Percentiles rank a stretch among this genome's conserved stretches.
Evolutionary conservation across 2,329 filamentous ascomycete genomes (phyloP).

Genomic region (Cordyceps javanica): DNA sequence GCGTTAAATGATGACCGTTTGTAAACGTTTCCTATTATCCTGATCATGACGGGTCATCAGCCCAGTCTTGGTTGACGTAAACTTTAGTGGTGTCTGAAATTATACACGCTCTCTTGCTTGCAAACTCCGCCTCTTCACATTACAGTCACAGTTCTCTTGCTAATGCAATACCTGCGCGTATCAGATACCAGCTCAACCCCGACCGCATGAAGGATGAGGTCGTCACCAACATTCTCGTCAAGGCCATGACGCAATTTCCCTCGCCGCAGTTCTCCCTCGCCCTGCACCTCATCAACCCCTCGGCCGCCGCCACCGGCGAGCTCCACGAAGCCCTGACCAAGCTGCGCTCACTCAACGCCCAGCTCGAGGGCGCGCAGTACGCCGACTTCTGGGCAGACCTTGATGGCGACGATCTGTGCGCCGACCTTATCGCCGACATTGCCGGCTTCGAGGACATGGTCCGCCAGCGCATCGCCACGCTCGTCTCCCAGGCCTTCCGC

Average conservation of each 20-base stretch:
- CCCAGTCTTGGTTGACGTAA: conserved; percentile 57
- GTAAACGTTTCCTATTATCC: conserved; percentile 98
- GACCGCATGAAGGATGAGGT: conserved; percentile 95
- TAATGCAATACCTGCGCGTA: background rate
- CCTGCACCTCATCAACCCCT: conserved; percentile 86
- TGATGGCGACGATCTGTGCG: conserved; percentile 91
- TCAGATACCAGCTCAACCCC: conserved; percentile 98
- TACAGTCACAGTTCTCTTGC: background rate
- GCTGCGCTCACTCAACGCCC: conserved; percentile 74
- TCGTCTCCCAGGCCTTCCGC: conserved; percentile 74
- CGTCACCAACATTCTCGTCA: conserved; percentile 98
- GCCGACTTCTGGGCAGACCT: conserved; percentile 87
- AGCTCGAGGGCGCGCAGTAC: conserved; percentile 89
- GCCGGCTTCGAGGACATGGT: conserved; percentile 92
- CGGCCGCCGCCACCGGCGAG: conserved; percentile 59
- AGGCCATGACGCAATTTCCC: conserved; percentile 94
- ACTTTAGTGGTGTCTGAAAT: conserved; percentile 29
- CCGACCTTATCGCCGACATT: conserved; percentile 91
- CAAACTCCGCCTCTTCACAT: background rate
- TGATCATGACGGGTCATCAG: conserved; percentile 57
- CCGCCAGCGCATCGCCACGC: conserved; percentile 80
- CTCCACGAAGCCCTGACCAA: conserved; percentile 89
- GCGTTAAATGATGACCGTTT: conserved; percentile 62
- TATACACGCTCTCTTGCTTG: background rate
- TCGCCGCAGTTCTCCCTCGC: conserved; percentile 91